Base-by-base conservation (phyloP, 1,284 basidiomycete genomes). In the Sutorius eximius region DNA sequence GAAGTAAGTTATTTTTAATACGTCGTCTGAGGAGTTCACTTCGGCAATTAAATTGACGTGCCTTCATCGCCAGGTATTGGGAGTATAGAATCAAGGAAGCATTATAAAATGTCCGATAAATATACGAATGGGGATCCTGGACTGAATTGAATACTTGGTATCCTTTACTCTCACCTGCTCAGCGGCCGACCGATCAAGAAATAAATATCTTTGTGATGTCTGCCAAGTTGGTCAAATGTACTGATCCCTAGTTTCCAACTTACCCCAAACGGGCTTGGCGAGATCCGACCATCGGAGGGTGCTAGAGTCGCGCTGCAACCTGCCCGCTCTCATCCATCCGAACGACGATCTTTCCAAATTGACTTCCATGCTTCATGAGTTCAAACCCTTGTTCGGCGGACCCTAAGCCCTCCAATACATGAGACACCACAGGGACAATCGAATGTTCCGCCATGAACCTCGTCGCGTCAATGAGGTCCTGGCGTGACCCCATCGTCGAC, bases 401-500 rank as follows among this genome's bases (percentile, higher is more conserved):
- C 57, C 87, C 86, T 33, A 94, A 74, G 1, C 88, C 89, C 44
- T 85, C 75, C 12, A 93, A 67, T 20, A 91, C 80, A 52, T 84
- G 80, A n/a, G 88, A 88, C 5, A 95, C 82, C 45, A 87, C 74
- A 2, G 92, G 92, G 1, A 83, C 75, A 58, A 95, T 86, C 44
- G 75, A 76, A 60, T 93, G 85, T 63, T 84, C 67, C 5, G 77
- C 74, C 32, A 93, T 71, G 71, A 95, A 94, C 16, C 75, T 71
- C 0, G 91, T 89, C 22, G 89, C 88, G 34, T 85, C 81, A 50
- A 78, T 69, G 53, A 95, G 79, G 73, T 95, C 92, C 52, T 81
- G 75, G 52, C 80, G 80, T n/a, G 90, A 92, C 13, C 91, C 93
- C 88, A 95, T 91, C 20, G 89, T 92, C 1, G 89, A 87, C 43